phyloP scores from a whole-genome alignment of 208 protist species.

The Herpetomonas tarakana region DNA sequence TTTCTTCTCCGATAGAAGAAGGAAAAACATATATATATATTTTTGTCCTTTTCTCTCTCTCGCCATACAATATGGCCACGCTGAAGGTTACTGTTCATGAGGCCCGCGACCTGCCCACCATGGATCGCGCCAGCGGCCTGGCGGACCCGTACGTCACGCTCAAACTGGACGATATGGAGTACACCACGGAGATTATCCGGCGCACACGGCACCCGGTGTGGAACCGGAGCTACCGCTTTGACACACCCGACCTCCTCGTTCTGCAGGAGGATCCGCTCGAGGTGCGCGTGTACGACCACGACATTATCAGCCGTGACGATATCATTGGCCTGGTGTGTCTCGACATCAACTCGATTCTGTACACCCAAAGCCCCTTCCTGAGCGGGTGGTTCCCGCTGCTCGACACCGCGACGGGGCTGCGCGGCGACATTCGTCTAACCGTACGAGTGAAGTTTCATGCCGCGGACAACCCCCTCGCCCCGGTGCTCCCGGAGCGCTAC shows the following conservation, averaged over 20 bases:
- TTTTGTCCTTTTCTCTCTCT: conserved; percentile 7
- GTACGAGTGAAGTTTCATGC: conserved; percentile 89
- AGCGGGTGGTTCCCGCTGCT: conserved; percentile 92
- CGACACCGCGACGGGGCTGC: conserved; percentile 76
- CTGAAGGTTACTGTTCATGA: conserved; percentile 89
- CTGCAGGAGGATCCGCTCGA: conserved; percentile 95
- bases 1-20: conserved; percentile 6
- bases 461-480: conserved; percentile 82
- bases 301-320: conserved; percentile 94
- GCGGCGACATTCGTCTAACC: conserved; percentile 85
- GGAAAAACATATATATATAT: conserved; percentile 2
- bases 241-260: conserved; percentile 78
- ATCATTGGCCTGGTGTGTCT: conserved; percentile 92
- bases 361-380: conserved; percentile 53
- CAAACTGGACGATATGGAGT: conserved; percentile 66
- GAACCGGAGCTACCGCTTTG: conserved; percentile 80
- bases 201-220: conserved; percentile 81
- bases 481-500: conserved; percentile 64
- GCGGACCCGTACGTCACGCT: conserved; percentile 90
- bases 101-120: conserved; percentile 90
- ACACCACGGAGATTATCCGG: conserved; percentile 73
- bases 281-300: conserved; percentile 95
- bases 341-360: conserved; percentile 91
- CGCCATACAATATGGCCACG: conserved; percentile 62
- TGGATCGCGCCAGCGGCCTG: conserved; percentile 84